Evolutionary conservation across 495 filamentous ascomycete species (phyloP).

Genomic region (Lophium mytilinum): DNA sequence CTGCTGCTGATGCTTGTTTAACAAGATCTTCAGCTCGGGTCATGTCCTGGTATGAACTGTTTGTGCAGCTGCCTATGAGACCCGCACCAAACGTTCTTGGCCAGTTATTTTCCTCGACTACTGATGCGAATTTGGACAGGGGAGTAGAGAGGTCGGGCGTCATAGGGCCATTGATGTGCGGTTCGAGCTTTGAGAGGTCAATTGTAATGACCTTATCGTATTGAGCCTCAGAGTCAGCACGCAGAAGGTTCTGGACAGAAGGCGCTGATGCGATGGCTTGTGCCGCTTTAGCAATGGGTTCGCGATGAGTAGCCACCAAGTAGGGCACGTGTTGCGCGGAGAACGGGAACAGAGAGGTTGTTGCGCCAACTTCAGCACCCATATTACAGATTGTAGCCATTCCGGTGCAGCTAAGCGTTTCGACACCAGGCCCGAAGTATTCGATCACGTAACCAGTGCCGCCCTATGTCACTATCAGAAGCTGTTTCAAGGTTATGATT

Average conservation of each 20-base stretch:
- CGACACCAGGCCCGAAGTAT: constrained; percentile 82
- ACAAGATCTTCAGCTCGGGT: constrained; percentile 85
- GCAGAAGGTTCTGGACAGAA: constrained; percentile 51
- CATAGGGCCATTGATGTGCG: constrained; percentile 95
- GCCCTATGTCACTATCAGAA: constrained; percentile 39
- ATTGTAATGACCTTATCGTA: constrained; percentile 93
- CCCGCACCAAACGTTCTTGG: constrained; percentile 83
- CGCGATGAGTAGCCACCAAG: constrained; percentile 73
- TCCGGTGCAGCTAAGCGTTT: constrained; percentile 82
- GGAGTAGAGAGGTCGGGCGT: constrained; percentile 93
- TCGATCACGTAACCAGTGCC: constrained; percentile 93
- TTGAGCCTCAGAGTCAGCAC: constrained; percentile 67
- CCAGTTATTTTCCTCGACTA: constrained; percentile 78
- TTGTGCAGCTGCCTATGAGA: constrained; percentile 95
- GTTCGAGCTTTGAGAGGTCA: constrained; percentile 81
- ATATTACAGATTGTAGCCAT: constrained; percentile 93
- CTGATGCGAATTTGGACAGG: constrained; percentile 75
- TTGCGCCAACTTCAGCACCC: constrained; percentile 88
- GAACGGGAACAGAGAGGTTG: constrained; percentile 89
- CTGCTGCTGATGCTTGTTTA: constrained; percentile 78
- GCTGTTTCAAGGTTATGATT: neutral
- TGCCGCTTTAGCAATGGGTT: constrained; percentile 58
- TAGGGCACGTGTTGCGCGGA: constrained; percentile 65
- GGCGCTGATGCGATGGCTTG: constrained; percentile 33
- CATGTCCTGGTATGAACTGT: constrained; percentile 98